These are phyloP conservation scores for Phaffia rhodozyma DNA, from an alignment of 1,284 basidiomycete genomes.

Conservation along the genomic window DNA sequence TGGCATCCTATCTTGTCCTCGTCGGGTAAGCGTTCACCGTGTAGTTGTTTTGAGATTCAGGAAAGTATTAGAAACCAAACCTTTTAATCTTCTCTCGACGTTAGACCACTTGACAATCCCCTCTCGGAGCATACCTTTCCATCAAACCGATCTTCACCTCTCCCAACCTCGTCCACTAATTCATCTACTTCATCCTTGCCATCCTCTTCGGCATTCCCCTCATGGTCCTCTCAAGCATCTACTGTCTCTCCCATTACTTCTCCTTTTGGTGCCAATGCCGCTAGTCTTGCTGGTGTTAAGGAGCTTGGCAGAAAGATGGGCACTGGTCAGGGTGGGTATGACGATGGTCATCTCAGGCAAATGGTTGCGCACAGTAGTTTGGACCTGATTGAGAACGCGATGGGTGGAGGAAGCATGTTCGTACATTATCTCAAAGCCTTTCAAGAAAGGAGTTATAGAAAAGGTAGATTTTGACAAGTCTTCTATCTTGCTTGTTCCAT, in stretches of 20 bases:
- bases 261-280: conserved; percentile 4
- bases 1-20: conserved; percentile 38
- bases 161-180: not conserved
- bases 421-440: conserved; percentile 27
- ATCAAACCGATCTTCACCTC: conserved; percentile 25
- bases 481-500: not conserved
- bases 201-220: conserved; percentile 26
- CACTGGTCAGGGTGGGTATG: conserved; percentile 48
- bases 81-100: not conserved
- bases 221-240: conserved; percentile 32
- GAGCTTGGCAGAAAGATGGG: conserved; percentile 7
- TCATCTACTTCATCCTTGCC: conserved; percentile 12
- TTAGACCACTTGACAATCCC: conserved; percentile 33
- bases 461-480: not conserved
- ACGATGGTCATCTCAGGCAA: conserved; percentile 85
- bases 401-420: conserved; percentile 75
- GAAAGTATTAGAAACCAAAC: too few species aligned
- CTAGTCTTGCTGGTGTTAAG: conserved; percentile 9
- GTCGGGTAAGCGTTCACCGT: conserved; percentile 19
- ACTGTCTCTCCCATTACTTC: conserved; percentile 1
- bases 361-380: conserved; percentile 91
- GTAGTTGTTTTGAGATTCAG: not conserved
- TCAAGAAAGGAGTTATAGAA: not conserved
- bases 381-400: conserved; percentile 81
- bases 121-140: conserved; percentile 34